Conservation (phyloP, 257 asterid genomes). For the Salvia hispanica region DNA sequence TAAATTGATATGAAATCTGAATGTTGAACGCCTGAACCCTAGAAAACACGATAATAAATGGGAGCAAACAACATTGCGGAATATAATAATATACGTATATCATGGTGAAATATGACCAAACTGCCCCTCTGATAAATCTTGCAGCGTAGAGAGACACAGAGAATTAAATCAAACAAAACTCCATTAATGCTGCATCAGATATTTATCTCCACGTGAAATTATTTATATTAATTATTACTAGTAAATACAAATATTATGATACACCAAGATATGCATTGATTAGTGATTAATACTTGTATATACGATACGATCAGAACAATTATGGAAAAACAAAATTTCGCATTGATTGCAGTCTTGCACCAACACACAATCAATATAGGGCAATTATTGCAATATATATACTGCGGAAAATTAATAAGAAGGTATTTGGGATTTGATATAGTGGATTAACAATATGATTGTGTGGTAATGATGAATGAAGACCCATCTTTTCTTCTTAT, state of each 20-base stretch:
- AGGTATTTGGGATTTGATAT: not conserved
- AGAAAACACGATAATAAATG: slow-evolving; percentile 50
- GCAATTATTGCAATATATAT: not conserved
- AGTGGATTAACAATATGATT: slow-evolving; percentile 24
- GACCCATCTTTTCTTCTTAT: not conserved
- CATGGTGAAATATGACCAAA: slow-evolving; percentile 23
- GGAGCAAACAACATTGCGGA: slow-evolving; percentile 19
- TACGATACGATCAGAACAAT: not conserved
- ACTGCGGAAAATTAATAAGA: not conserved
- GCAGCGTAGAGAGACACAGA: not conserved
- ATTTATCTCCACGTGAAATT: not conserved
- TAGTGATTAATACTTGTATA: not conserved
- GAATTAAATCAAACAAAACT: slow-evolving; percentile 23
- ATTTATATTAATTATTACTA: too few relatives aligned
- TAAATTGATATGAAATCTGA: too few relatives aligned
- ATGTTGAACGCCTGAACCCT: too few relatives aligned
- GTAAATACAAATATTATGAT: too few relatives aligned
- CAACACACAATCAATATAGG: not conserved
- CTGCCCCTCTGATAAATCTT: slow-evolving; percentile 18
- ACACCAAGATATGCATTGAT: not conserved
- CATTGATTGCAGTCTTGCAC: not conserved
- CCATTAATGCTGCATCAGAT: slow-evolving; percentile 39
- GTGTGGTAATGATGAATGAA: slow-evolving; percentile 28
- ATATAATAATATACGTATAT: not conserved
- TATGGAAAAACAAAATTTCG: not conserved